Evolutionary conservation across 441 rosid species (phyloP).

Genomic region (Geranium incanum): DNA sequence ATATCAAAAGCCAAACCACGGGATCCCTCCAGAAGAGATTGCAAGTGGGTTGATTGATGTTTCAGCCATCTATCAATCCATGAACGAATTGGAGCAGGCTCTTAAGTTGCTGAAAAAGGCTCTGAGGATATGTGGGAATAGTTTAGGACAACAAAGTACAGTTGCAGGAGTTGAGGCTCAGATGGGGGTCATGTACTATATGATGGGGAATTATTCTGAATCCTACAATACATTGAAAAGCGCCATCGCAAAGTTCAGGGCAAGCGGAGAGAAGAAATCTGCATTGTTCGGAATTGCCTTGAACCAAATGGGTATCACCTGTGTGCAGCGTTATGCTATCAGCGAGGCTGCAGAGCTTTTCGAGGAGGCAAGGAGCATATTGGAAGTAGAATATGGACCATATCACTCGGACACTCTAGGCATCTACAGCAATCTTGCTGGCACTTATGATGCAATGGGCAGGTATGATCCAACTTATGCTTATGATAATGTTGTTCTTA

Average conservation of each 20-base stretch:
- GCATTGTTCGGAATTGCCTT: conserved; percentile 72
- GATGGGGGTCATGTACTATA: conserved; percentile 78
- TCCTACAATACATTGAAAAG: conserved; percentile 59
- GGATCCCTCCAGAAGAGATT: conserved; percentile 64
- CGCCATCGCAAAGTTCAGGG: conserved; percentile 60
- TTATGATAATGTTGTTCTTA: too few species aligned
- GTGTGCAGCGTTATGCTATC: conserved; percentile 60
- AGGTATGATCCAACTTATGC: conserved; percentile 35
- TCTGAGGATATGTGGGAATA: conserved; percentile 44
- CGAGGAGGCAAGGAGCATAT: conserved; percentile 70
- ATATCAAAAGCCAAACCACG: conserved; percentile 49
- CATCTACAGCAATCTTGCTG: conserved; percentile 87
- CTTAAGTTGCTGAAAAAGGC: conserved; percentile 61
- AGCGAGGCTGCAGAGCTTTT: conserved; percentile 75
- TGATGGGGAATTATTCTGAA: conserved; percentile 65
- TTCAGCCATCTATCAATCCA: conserved; percentile 77
- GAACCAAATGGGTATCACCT: conserved; percentile 86
- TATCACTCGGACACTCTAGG: conserved; percentile 84
- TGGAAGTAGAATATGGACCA: conserved; percentile 79
- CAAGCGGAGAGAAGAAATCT: conserved; percentile 69
- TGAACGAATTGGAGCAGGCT: conserved; percentile 66
- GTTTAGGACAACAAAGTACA: conserved; percentile 71
- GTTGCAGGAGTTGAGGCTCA: conserved; percentile 87
- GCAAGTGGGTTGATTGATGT: conserved; percentile 77
- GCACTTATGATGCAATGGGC: conserved; percentile 98